phyloP scores from a whole-genome alignment of 257 asterid genomes.

The Nicotiana sylvestris region DNA sequence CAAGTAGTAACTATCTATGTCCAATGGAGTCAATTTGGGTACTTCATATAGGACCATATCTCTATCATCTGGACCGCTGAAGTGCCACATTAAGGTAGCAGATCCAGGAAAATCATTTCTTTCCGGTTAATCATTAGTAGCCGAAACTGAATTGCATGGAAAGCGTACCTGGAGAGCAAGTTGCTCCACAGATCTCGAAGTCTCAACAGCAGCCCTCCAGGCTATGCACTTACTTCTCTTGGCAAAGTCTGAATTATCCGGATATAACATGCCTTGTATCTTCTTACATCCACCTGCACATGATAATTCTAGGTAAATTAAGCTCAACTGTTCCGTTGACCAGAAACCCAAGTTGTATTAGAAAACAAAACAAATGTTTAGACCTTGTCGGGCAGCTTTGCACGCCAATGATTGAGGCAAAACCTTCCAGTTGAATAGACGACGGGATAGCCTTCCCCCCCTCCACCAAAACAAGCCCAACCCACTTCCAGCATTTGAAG shows the following conservation, averaged over 20 bases:
- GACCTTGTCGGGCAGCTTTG: slow-evolving; percentile 98
- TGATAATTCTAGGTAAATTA: slow-evolving; percentile 18
- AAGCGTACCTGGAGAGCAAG: slow-evolving; percentile 80
- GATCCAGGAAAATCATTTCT: not conserved
- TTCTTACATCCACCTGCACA: slow-evolving; percentile 79
- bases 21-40: not conserved
- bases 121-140: not conserved
- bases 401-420: slow-evolving; percentile 72
- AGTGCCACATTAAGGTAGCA: not conserved
- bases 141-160: not conserved
- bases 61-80: not conserved
- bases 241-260: slow-evolving; percentile 76
- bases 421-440: slow-evolving; percentile 73
- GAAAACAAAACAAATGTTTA: slow-evolving; percentile 17
- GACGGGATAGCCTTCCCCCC: slow-evolving; percentile 85
- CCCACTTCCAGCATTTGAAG: slow-evolving; percentile 61
- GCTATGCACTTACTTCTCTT: slow-evolving; percentile 68
- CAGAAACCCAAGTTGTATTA: slow-evolving; percentile 9
- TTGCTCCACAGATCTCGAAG: slow-evolving; percentile 73
- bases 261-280: slow-evolving; percentile 73
- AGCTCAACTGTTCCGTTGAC: slow-evolving; percentile 20
- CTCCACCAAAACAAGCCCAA: slow-evolving; percentile 92
- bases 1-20: not conserved
- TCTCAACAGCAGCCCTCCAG: slow-evolving; percentile 96
- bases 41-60: not conserved